Conservation (phyloP, 73 alveolate genomes). For the Paramecium octaurelia region DNA sequence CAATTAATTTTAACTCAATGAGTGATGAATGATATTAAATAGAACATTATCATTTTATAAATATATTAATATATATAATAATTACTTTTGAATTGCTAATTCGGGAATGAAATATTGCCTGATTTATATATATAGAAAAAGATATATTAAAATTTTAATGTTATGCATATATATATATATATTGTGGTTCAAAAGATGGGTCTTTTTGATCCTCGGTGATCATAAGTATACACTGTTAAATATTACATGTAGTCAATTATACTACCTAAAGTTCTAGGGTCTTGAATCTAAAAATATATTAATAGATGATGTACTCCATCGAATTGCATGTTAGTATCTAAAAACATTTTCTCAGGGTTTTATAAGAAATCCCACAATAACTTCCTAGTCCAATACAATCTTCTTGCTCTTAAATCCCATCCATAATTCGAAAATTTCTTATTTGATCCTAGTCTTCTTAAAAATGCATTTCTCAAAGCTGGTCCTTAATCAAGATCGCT, state of each 20-base stretch:
- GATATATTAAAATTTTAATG: neutral
- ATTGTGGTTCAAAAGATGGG: neutral
- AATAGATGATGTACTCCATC: neutral
- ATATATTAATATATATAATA: neutral
- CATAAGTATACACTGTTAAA: conserved; percentile 12
- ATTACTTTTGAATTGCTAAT: neutral
- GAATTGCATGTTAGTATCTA: conserved; percentile 41
- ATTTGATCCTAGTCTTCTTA: conserved; percentile 35
- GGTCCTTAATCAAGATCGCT: conserved; percentile 46
- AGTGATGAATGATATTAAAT: neutral
- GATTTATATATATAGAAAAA: neutral
- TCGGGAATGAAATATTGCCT: neutral
- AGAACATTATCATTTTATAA: neutral
- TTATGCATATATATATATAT: neutral
- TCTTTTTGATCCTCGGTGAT: neutral
- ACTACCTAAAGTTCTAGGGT: conserved; percentile 1
- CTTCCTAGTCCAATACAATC: conserved; percentile 26
- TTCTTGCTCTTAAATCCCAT: conserved; percentile 46
- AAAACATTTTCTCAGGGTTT: conserved; percentile 36
- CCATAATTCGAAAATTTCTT: conserved; percentile 30
- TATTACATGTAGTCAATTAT: conserved; percentile 16
- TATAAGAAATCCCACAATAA: conserved; percentile 37
- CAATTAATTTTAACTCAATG: neutral
- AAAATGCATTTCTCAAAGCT: neutral
- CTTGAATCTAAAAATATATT: neutral